Conservation (phyloP, 257 asterid genomes). For the Misopates orontium region DNA sequence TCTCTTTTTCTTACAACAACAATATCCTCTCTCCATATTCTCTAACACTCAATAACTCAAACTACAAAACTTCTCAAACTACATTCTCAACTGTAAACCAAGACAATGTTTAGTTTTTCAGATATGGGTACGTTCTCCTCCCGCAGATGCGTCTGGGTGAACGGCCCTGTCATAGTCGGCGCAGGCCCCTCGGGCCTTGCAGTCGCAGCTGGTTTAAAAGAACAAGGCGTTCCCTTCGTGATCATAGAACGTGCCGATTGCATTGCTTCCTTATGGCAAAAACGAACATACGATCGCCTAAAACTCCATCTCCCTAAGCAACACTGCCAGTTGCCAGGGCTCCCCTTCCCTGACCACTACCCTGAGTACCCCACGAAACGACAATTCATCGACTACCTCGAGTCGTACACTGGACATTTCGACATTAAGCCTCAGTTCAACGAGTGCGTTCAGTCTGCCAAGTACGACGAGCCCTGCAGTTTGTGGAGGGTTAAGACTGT, state of each 20-base stretch:
- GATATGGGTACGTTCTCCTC: conserved; percentile 43
- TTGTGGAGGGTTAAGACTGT: conserved; percentile 70
- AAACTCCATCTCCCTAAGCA: conserved; percentile 82
- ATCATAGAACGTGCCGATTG: conserved; percentile 73
- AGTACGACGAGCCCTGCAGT: conserved; percentile 62
- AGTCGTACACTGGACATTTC: conserved; percentile 54
- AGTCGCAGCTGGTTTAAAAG: conserved; percentile 79
- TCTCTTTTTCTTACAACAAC: conserved; percentile 1
- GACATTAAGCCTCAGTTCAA: conserved; percentile 67
- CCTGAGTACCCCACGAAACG: conserved; percentile 74
- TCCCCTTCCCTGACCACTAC: conserved; percentile 77
- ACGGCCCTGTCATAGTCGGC: conserved; percentile 85
- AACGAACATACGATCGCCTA: conserved; percentile 78
- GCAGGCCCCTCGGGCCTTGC: conserved; percentile 96
- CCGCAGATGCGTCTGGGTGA: conserved; percentile 78
- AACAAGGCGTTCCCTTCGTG: conserved; percentile 68
- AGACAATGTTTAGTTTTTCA: conserved; percentile 52
- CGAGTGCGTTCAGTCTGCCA: conserved; percentile 71
- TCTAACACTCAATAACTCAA: neutral
- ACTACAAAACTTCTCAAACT: neutral
- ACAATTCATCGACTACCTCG: conserved; percentile 74
- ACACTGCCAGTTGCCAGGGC: conserved; percentile 70
- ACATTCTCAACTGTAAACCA: neutral
- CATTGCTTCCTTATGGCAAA: conserved; percentile 92
- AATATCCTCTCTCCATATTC: neutral